Conservation (phyloP, 1,284 basidiomycete species). For the Pseudozyma tsukubaensis region DNA sequence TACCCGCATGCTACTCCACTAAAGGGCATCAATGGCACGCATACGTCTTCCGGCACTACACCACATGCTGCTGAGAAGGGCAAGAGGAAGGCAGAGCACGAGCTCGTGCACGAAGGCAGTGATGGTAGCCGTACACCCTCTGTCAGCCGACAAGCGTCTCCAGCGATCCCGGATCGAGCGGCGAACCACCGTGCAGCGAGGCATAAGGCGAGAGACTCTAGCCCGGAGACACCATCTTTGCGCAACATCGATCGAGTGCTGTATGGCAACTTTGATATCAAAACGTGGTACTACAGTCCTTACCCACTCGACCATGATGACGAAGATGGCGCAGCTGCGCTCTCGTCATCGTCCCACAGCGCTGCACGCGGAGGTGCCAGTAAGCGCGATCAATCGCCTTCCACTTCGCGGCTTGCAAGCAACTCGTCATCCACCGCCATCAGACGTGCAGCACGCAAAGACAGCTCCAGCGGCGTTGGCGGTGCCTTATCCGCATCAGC, state of each 20-base stretch:
- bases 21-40: conserved; percentile 10
- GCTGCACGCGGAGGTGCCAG: not conserved
- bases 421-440: conserved; percentile 1
- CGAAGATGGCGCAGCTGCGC: conserved; percentile 13
- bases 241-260: conserved; percentile 59
- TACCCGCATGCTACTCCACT: not conserved
- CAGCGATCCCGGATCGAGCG: conserved; percentile 18
- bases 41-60: not conserved
- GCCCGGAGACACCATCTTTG: conserved; percentile 24
- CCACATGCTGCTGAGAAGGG: conserved; percentile 26
- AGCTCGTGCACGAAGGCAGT: conserved; percentile 21
- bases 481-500: conserved; percentile 26
- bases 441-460: conserved; percentile 19
- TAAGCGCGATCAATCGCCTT: conserved; percentile 35
- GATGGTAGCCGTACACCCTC: conserved; percentile 35
- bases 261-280: conserved; percentile 67
- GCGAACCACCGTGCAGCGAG: conserved; percentile 10
- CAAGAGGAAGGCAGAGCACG: conserved; percentile 35
- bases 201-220: conserved; percentile 9
- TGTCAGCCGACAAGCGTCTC: conserved; percentile 34
- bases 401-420: not conserved
- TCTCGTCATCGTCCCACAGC: conserved; percentile 3
- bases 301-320: conserved; percentile 64
- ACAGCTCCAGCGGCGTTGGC: conserved; percentile 18
- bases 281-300: conserved; percentile 68